Base-by-base conservation (phyloP, 163 green algal genomes). In the Scenedesmus sp. region DNA sequence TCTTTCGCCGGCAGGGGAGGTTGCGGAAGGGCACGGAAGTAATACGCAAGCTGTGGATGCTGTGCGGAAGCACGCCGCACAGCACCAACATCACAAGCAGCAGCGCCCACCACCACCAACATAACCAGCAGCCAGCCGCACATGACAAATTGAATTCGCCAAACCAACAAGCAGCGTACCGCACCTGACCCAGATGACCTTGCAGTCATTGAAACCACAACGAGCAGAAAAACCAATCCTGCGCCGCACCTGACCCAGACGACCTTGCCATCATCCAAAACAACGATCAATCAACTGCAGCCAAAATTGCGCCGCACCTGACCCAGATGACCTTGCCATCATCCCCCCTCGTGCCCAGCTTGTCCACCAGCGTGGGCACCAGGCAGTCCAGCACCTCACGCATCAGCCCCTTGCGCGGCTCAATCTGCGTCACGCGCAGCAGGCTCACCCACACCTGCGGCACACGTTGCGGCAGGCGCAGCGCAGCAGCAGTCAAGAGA, bases 401-500 rank as follows among this genome's bases (percentile, higher is more conserved):
- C 88, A 98, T 95, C 52, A 97, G 92, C 18, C 88, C 82, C 83
- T 90, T 90, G 82, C 96, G 95, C 34, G 90, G 92, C 84, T 99
- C 98, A 16, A 95, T 91, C 91, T 98, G 95, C 70, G 93, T 95
- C 26, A 94, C 93, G 15, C 95, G 95, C 90, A 99, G 94, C 77
- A 99, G 93, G 52, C 95, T 96, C 18, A 96, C 88, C 79, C 95
- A 95, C 87, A 96, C 94, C 92, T 95, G 94, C 8, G 34, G 55
- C 1, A 96, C 4, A 99, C 96, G 90, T 97, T 98, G 2, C 98
- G 94, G 91, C 99, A 98, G 55, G 98, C 98, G 93, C 96, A 96
- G 88, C 95, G 62, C 62, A 15, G 62, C 62, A 73, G 62, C 62
- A 73, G 62, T 23, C 15, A 15, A 13, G 15, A 73, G 62, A 73